phyloP scores from a whole-genome alignment of 345 rosid species.

The Gossypium australe region DNA sequence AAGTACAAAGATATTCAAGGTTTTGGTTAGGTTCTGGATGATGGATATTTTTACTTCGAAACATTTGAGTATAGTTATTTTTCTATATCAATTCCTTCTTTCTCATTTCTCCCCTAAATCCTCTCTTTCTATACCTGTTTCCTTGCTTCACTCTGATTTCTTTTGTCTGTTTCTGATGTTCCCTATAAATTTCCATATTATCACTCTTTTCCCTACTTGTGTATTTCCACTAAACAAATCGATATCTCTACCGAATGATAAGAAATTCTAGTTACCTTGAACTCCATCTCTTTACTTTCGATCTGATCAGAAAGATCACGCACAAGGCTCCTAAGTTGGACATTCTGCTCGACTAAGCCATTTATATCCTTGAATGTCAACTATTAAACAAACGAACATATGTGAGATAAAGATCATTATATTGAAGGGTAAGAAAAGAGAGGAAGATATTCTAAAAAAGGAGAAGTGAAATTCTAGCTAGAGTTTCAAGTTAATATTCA shows the following conservation, averaged over 20 bases:
- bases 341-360: slow-evolving; percentile 95
- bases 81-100: not conserved
- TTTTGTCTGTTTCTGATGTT: not conserved
- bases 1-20: not conserved
- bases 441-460: not conserved
- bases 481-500: slow-evolving; percentile 35
- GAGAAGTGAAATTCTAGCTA: slow-evolving; percentile 15
- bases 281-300: slow-evolving; percentile 60
- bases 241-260: slow-evolving; percentile 8
- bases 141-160: not conserved
- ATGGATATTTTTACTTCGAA: not conserved
- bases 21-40: not conserved
- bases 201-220: not conserved
- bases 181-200: not conserved
- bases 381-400: slow-evolving; percentile 36
- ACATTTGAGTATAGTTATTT: not conserved
- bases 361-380: slow-evolving; percentile 87
- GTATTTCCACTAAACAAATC: not conserved
- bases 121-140: not conserved
- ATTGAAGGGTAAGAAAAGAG: not conserved
- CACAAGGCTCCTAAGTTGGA: slow-evolving; percentile 81
- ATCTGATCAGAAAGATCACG: slow-evolving; percentile 78
- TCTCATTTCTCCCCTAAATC: not conserved
- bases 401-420: not conserved
- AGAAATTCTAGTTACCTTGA: slow-evolving; percentile 49